phyloP scores from a whole-genome alignment of 73 alveolate species.

The Effrenium voratum region DNA sequence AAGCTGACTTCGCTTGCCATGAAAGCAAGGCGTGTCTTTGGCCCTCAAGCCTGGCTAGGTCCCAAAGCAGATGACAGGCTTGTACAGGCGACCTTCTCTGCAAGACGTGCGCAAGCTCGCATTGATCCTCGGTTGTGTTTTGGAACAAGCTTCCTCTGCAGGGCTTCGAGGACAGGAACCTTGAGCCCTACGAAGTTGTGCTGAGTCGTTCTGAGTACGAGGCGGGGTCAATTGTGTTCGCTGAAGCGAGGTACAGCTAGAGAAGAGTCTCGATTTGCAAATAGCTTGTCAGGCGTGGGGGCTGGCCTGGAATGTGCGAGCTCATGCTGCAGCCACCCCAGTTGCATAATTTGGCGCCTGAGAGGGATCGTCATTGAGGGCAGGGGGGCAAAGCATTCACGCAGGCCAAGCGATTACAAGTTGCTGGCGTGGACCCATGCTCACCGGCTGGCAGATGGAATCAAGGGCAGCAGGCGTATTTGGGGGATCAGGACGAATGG shows the following conservation, averaged over 20 bases:
- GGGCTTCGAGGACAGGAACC: not conserved
- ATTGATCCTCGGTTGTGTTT: too few relatives aligned
- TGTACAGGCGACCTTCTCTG: too few relatives aligned
- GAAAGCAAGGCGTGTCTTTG: too few relatives aligned
- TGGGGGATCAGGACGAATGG: too few relatives aligned
- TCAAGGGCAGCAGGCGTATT: conserved; percentile 54
- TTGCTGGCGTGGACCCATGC: conserved; percentile 83
- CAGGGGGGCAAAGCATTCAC: too few relatives aligned
- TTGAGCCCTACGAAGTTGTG: conserved; percentile 71
- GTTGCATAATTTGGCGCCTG: not conserved
- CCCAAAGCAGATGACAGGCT: too few relatives aligned
- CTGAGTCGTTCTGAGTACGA: conserved; percentile 33
- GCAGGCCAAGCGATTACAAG: conserved; percentile 41
- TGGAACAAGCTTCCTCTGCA: too few relatives aligned
- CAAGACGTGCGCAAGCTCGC: too few relatives aligned
- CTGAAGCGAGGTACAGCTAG: not conserved
- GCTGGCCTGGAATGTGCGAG: conserved; percentile 28
- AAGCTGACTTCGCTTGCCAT: too few relatives aligned
- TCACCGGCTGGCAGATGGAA: conserved; percentile 84
- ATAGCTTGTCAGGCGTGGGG: conserved; percentile 54
- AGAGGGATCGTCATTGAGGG: not conserved
- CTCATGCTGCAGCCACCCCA: conserved; percentile 5
- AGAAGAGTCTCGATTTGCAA: not conserved
- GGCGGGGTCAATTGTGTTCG: not conserved
- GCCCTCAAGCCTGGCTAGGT: too few relatives aligned